These are phyloP conservation scores for Moniliophthora roreri DNA, from an alignment of 1,284 basidiomycete genomes.

Conservation along the genomic window DNA sequence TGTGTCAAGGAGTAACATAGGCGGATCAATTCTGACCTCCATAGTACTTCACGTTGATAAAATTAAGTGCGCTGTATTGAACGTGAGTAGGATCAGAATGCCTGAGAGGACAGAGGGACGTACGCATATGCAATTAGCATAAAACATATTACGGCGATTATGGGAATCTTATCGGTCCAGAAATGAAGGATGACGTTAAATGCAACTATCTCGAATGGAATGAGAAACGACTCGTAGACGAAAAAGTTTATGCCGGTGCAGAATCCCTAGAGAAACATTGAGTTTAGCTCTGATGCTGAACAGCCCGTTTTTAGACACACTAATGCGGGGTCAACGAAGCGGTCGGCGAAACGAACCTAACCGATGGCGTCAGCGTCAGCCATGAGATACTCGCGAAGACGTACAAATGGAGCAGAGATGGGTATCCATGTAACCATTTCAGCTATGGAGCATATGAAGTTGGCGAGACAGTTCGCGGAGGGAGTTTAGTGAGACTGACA, in stretches of 20 bases:
- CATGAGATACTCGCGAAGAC: conserved; percentile 11
- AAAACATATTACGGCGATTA: conserved; percentile 39
- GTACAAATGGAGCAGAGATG: conserved; percentile 46
- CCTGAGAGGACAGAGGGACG: conserved; percentile 12
- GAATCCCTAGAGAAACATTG: conserved; percentile 28
- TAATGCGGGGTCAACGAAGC: conserved; percentile 46
- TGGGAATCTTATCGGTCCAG: conserved; percentile 48
- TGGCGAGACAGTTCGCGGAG: neutral
- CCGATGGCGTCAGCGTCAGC: neutral
- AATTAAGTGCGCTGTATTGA: conserved; percentile 35
- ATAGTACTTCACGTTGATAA: conserved; percentile 45
- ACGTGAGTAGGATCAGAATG: neutral
- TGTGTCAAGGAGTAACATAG: neutral
- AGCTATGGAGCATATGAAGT: conserved; percentile 24
- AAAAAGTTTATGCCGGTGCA: conserved; percentile 47
- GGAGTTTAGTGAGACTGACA: conserved; percentile 26
- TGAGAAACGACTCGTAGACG: conserved; percentile 39
- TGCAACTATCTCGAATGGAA: conserved; percentile 46
- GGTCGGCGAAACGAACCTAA: conserved; percentile 44
- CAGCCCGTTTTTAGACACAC: no score
- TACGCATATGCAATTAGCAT: conserved; percentile 41
- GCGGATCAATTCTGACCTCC: conserved; percentile 37
- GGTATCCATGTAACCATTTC: conserved; percentile 55
- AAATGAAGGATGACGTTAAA: conserved; percentile 45
- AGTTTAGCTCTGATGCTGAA: no score